phyloP scores from a whole-genome alignment of 495 filamentous ascomycete species.

The Recurvomyces mirabilis region DNA sequence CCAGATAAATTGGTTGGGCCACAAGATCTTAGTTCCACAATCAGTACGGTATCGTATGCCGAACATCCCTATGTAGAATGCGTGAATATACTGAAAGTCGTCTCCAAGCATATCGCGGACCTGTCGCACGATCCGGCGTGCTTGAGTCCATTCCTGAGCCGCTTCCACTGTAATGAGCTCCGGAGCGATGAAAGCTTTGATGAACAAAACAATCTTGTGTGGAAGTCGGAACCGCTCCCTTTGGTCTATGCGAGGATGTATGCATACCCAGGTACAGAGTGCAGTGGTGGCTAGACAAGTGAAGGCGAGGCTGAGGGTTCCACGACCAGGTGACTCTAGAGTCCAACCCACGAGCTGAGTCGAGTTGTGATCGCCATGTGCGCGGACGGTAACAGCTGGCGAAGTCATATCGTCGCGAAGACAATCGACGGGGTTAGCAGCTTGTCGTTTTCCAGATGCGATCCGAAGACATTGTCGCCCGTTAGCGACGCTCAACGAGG shows the following conservation, averaged over 20 bases:
- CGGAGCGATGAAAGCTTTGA: conserved; percentile 29
- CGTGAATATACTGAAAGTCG: conserved; percentile 27
- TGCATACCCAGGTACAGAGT: conserved; percentile 33
- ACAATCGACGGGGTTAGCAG: too few species aligned
- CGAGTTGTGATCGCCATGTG: too few species aligned
- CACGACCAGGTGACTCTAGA: conserved; percentile 27
- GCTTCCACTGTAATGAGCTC: conserved; percentile 34
- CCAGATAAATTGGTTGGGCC: conserved; percentile 32
- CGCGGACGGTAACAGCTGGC: too few species aligned
- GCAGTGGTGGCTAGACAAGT: conserved; percentile 30
- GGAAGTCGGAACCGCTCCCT: conserved; percentile 14
- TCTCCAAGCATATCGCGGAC: conserved; percentile 19
- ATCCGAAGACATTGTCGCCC: too few species aligned
- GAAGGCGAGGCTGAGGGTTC: conserved; percentile 27
- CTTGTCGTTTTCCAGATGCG: too few species aligned
- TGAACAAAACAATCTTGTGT: conserved; percentile 29
- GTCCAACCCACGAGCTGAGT: conserved; percentile 23
- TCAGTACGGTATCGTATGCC: conserved; percentile 29
- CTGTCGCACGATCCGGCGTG: conserved; percentile 24
- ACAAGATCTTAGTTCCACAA: conserved; percentile 25
- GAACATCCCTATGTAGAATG: conserved; percentile 34
- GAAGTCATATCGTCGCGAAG: too few species aligned
- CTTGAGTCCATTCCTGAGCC: conserved; percentile 33
- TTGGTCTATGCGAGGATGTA: conserved; percentile 32
- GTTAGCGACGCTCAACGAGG: too few species aligned